Evolutionary conservation across 2,329 filamentous ascomycete genomes (phyloP).

Genomic region (Leptographium galeiforme): DNA sequence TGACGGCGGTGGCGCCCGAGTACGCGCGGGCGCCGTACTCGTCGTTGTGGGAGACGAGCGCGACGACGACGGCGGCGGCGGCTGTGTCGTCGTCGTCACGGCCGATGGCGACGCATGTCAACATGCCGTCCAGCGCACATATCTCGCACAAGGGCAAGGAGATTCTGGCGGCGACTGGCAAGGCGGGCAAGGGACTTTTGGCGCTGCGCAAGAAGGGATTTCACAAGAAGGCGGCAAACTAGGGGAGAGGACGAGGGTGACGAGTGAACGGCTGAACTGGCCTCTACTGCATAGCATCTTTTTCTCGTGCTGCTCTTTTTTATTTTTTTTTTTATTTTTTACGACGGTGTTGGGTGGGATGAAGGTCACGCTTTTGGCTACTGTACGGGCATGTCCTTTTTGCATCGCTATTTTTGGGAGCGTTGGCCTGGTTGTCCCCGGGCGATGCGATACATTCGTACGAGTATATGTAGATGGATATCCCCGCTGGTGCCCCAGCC

Average conservation of each 20-base stretch:
- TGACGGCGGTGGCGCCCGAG: conserved; percentile 32
- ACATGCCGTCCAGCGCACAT: conserved; percentile 42
- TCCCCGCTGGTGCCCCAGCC: too few species aligned
- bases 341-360: too few species aligned
- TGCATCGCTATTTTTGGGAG: too few species aligned
- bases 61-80: conserved; percentile 16
- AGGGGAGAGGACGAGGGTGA: background rate
- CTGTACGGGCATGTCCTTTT: too few species aligned
- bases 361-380: too few species aligned
- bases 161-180: conserved; percentile 72
- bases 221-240: conserved; percentile 10
- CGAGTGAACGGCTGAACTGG: background rate
- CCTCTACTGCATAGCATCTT: too few species aligned
- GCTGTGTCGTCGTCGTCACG: conserved; percentile 24
- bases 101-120: conserved; percentile 20
- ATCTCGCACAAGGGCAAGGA: conserved; percentile 81
- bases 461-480: too few species aligned
- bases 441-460: too few species aligned
- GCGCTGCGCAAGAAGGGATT: conserved; percentile 85
- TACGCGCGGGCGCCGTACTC: conserved; percentile 23
- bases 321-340: too few species aligned
- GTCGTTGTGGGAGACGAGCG: conserved; percentile 12
- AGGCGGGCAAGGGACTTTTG: conserved; percentile 80
- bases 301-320: too few species aligned
- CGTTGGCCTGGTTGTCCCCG: too few species aligned